Conservation (phyloP, 129 eudicot genomes). For the Cynara cardunculus region DNA sequence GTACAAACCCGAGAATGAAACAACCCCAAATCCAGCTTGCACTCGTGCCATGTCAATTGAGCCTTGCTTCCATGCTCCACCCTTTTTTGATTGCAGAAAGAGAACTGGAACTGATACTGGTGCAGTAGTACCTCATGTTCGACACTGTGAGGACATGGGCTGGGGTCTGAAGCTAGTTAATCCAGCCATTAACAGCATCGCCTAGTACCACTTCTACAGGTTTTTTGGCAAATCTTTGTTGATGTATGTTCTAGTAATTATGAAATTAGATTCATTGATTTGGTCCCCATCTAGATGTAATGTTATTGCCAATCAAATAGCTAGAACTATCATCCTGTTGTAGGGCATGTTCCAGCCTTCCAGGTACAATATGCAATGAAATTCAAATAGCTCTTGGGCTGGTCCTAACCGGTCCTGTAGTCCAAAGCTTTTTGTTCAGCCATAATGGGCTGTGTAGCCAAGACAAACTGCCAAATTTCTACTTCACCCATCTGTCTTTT, state of each 20-base stretch:
- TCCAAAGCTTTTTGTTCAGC: background rate
- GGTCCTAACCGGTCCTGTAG: background rate
- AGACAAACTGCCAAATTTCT: background rate
- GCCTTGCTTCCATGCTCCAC: conserved; percentile 89
- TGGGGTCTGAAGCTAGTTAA: conserved; percentile 78
- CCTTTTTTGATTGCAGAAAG: conserved; percentile 61
- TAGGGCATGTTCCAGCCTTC: background rate
- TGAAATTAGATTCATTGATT: conserved; percentile 6
- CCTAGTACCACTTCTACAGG: conserved; percentile 2
- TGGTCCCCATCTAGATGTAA: background rate
- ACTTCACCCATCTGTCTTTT: background rate
- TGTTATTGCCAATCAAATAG: conserved; percentile 10
- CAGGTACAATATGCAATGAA: background rate
- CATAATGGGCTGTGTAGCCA: background rate
- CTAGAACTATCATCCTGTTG: conserved; percentile 6
- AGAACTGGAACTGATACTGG: conserved; percentile 60
- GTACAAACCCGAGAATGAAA: conserved; percentile 64
- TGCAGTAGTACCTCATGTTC: conserved; percentile 57
- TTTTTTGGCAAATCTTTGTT: background rate
- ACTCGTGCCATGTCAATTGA: conserved; percentile 68
- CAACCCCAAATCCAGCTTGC: conserved; percentile 68
- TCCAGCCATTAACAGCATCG: conserved; percentile 10
- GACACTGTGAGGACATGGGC: conserved; percentile 78
- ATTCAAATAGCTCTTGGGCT: background rate
- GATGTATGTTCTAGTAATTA: conserved; percentile 17